Evolutionary conservation across 2,329 filamentous ascomycete genomes (phyloP), one percentile per base, ranked within the genome.

Genomic region (Decorospora gaudefroyi): DNA sequence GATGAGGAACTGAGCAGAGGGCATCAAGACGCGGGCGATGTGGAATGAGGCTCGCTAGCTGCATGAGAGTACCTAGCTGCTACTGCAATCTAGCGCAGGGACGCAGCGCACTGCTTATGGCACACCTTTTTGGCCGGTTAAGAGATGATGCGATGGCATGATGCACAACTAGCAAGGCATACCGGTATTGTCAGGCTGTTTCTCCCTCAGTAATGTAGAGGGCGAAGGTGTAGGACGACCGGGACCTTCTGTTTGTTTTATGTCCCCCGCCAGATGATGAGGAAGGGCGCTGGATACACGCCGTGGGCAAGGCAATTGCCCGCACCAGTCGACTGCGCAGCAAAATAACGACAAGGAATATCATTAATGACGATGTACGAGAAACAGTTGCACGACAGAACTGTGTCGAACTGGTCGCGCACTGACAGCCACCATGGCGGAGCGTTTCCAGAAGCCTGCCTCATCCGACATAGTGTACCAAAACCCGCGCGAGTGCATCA

Each of bases 141-240:
- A 33, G 52, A 54, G 25, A 30, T 36, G 53, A 53, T 43, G 51
- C 53, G 13, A 34, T 43, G 55, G 51, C 42, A 57, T 57, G 51
- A 42, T 50, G 38, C 47, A 40, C 47, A 55, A 44, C 57, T 53
- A 45, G 53, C 35, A 41, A 55, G 48, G 46, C 47, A 46, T 43
- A 21, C 46, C n/a, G n/a, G n/a, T n/a, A n/a, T n/a, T 13, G 49
- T 46, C 50, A 65, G 63, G 58, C 62, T 52, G 50, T 53, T 47
- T 64, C 38, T 27, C 12, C 37, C 56, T 59, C 54, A 51, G 54
- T 57, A 22, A 18, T 34, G 38, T 13, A 30, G 25, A 51, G 48
- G 49, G 45, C 38, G 38, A 28, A 38, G 45, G 28, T 19, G 8
- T 12, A 21, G 33, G 28, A 49, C 30, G 35, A 39, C 35, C n/a